A percentile compares a stretch with the other conserved stretches of the same genome.
These are phyloP conservation scores for Phaeolepiota aurea DNA, from an alignment of 768 basidiomycete genomes.

Conservation along the genomic window DNA sequence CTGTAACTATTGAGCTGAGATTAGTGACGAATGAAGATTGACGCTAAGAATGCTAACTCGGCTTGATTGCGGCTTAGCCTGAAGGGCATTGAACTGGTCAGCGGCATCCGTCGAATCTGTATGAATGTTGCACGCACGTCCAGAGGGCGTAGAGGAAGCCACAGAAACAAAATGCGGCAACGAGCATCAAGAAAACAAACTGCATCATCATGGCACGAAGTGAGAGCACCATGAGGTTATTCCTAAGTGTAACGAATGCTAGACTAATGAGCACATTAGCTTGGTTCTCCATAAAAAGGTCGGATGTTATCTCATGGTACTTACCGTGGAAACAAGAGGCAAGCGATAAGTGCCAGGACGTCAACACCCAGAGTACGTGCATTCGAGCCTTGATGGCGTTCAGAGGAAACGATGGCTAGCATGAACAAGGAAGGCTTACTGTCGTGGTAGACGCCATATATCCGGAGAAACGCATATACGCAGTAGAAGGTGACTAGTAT, in stretches of 20 bases:
- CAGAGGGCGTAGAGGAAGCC: slow-evolving; percentile 91
- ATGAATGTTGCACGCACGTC: slow-evolving; percentile 82
- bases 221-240: slow-evolving; percentile 74
- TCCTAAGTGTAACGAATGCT: slow-evolving; percentile 84
- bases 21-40: slow-evolving; percentile 1
- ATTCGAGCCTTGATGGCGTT: slow-evolving; percentile 39
- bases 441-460: slow-evolving; percentile 69
- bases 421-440: slow-evolving; percentile 37
- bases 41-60: slow-evolving; percentile 27
- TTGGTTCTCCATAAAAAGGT: too few species aligned
- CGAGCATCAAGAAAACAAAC: slow-evolving; percentile 75
- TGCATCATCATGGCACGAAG: slow-evolving; percentile 90
- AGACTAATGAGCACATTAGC: slow-evolving; percentile 35
- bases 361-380: slow-evolving; percentile 70
- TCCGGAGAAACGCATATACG: slow-evolving; percentile 66
- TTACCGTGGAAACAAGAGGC: slow-evolving; percentile 82
- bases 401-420: slow-evolving; percentile 11
- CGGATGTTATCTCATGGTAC: slow-evolving; percentile 4
- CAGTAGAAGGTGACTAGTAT: slow-evolving; percentile 65
- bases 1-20: slow-evolving; percentile 16
- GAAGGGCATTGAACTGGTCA: neutral
- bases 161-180: slow-evolving; percentile 85
- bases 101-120: neutral
- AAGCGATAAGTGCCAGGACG: slow-evolving; percentile 81
- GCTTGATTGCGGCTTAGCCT: slow-evolving; percentile 59